A percentile compares a stretch with the other conserved stretches of the same genome.
Evolutionary conservation across 345 rosid genomes (phyloP).

Genomic region (Lumnitzera littorea): DNA sequence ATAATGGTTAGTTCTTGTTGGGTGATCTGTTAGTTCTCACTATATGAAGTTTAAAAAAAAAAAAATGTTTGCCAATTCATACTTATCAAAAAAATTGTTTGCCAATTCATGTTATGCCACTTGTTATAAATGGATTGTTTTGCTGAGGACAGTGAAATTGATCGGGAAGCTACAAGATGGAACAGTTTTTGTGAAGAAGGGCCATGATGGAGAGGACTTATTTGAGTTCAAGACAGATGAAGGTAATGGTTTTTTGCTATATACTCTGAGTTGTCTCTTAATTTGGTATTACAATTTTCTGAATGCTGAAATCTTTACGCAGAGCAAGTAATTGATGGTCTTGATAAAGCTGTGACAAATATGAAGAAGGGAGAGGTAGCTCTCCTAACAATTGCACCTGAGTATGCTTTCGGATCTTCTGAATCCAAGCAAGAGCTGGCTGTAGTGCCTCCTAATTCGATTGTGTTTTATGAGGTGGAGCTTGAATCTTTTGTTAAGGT

Average conservation of each 20-base stretch:
- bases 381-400: constrained; percentile 57
- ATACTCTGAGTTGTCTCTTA: neutral
- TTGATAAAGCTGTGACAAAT: constrained; percentile 65
- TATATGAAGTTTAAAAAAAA: too few relatives aligned
- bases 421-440: constrained; percentile 74
- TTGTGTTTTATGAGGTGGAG: constrained; percentile 67
- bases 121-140: neutral
- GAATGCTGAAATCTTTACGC: constrained; percentile 10
- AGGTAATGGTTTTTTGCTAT: constrained; percentile 32
- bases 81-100: too few relatives aligned
- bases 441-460: constrained; percentile 67
- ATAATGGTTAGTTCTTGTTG: too few relatives aligned
- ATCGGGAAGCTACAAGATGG: constrained; percentile 82
- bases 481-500: constrained; percentile 74
- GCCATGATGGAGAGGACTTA: constrained; percentile 53
- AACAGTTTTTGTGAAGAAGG: constrained; percentile 67
- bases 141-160: constrained; percentile 57
- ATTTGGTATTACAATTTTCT: neutral
- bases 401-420: constrained; percentile 71
- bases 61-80: too few relatives aligned
- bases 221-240: constrained; percentile 86
- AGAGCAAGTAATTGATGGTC: constrained; percentile 93
- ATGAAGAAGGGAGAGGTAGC: constrained; percentile 97
- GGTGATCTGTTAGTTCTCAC: too few relatives aligned
- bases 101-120: too few relatives aligned